Percentiles rank a stretch among this genome's conserved stretches.
Evolutionary conservation across 2,329 filamentous ascomycete species (phyloP).

Genomic region (Verticillium nubilum): DNA sequence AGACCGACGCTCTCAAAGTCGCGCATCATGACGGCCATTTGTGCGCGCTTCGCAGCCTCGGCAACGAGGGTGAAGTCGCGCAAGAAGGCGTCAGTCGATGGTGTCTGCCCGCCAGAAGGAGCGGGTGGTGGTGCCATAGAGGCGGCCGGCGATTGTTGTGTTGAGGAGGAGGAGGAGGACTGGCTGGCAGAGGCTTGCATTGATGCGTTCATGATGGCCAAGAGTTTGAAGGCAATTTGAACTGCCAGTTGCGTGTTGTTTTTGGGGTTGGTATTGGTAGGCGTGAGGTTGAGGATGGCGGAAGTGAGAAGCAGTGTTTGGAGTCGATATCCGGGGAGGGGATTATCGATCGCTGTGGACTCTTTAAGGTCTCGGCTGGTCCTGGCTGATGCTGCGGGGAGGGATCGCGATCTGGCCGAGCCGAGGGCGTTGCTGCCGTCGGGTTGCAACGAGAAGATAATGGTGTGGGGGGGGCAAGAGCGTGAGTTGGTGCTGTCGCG

Average conservation of each 20-base stretch:
- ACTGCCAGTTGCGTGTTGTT: background rate
- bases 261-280: background rate
- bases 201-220: constrained; percentile 11
- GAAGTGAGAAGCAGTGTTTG: background rate
- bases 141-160: constrained; percentile 22
- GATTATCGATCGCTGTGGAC: background rate
- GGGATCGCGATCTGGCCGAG: background rate
- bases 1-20: constrained; percentile 74
- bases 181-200: constrained; percentile 6
- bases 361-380: no score
- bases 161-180: constrained; percentile 18
- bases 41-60: constrained; percentile 87
- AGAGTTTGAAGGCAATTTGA: background rate
- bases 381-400: background rate
- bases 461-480: background rate
- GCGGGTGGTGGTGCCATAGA: constrained; percentile 15
- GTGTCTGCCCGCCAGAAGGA: constrained; percentile 20
- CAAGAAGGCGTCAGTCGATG: constrained; percentile 57
- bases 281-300: background rate
- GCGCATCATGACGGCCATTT: constrained; percentile 82
- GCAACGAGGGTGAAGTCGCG: constrained; percentile 81
- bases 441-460: background rate
- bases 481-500: background rate
- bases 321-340: background rate
- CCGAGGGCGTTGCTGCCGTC: background rate